phyloP scores from a whole-genome alignment of 805 yeast genomes.

The Yarrowia sp. region DNA sequence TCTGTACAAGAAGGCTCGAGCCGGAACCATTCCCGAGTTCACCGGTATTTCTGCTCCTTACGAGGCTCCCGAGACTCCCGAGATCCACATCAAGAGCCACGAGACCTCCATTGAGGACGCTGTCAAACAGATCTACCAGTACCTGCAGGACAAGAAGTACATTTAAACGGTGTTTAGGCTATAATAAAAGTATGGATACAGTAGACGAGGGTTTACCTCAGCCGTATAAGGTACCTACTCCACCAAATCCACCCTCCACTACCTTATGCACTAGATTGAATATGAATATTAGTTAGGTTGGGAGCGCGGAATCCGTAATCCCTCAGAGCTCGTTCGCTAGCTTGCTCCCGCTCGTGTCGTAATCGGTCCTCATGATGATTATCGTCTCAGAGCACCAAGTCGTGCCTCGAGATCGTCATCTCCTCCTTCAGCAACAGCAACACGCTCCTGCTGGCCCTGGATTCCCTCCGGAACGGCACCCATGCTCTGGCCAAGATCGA shows the following conservation, averaged over 20 bases:
- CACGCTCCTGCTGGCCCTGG: conserved; percentile 38
- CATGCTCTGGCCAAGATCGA: conserved; percentile 60
- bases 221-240: too few species aligned
- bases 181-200: neutral
- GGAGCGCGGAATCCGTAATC: neutral
- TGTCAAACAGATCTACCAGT: conserved; percentile 66
- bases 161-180: neutral
- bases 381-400: conserved; percentile 71
- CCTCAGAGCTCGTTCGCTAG: neutral
- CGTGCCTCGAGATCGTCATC: conserved; percentile 91
- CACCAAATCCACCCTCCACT: too few species aligned
- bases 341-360: neutral
- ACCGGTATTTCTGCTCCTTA: conserved; percentile 96
- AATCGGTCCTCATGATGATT: too few species aligned
- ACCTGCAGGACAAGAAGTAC: conserved; percentile 35
- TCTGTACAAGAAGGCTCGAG: conserved; percentile 92
- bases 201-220: neutral
- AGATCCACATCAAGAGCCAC: conserved; percentile 74
- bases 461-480: conserved; percentile 46
- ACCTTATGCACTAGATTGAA: neutral
- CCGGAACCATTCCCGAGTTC: conserved; percentile 88
- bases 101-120: conserved; percentile 73
- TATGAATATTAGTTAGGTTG: neutral
- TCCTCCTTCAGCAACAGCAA: conserved; percentile 57
- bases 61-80: conserved; percentile 85